Base-by-base conservation (phyloP, 768 basidiomycete species). In the Suillus tomentosus region DNA sequence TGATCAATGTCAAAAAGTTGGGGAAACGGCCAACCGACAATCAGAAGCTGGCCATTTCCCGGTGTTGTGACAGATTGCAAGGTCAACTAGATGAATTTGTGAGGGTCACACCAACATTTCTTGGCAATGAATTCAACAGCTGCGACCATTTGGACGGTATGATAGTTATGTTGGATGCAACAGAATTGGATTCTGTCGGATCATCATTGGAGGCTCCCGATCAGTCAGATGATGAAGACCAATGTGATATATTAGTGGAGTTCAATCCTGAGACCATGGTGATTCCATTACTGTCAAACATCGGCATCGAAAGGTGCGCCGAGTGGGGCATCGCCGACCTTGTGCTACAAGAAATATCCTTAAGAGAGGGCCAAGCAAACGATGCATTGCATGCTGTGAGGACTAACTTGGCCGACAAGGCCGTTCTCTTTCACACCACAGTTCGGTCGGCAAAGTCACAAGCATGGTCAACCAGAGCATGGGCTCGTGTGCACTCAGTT, bases 381-480 rank as follows among this genome's bases (percentile, higher is more conserved):
- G 67, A 70, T 42, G 60, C 63, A 22, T 60, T 70, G 13, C 61
- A 70, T 5, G 39, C 37, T 1, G 14, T 70, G 9, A 7, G 61
- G 11, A 3, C 60, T 0, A 53, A 63, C 2, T 47, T 69, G 7
- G 63, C 63, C 3, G 13, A 69, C 10, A 69, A 68, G 39, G 56
- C 67, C 5, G 60, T 65, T 19, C 48, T 65, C 8, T 65, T 53
- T 17, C 24, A 51, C 7, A 56, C 48, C 3, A 51, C 36, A 1
- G 39, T 62, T 37, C 5, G 42, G 6, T 36, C 53, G 17, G 51
- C 64, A 14, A 54, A 42, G 14, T 42, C 40, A 42, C 15, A 42
- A 42, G 14, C 40, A 1, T 2, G 11, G 6, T 42, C 40, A 7
- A 42, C 40, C 15, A 15, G 15, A 2, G 40, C 15, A 42, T 42